phyloP scores from a whole-genome alignment of 495 filamentous ascomycete genomes.

The Tirmania nivea region DNA sequence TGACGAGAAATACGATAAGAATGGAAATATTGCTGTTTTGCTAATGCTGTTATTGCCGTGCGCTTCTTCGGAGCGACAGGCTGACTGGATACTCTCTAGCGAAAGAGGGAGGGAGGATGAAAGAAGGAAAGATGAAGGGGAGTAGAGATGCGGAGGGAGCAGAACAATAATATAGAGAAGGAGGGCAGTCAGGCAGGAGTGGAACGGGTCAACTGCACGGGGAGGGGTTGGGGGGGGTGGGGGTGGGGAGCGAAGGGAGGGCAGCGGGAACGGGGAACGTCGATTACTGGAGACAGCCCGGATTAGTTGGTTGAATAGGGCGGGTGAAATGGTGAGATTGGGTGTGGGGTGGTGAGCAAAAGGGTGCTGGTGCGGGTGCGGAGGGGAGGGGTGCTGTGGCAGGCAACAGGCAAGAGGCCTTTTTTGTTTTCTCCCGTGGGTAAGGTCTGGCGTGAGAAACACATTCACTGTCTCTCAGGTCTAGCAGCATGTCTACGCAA shows the following conservation, averaged over 20 bases:
- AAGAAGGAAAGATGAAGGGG: constrained; percentile 2
- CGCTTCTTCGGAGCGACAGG: neutral
- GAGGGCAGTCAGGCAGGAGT: constrained; percentile 16
- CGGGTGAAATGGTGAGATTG: too few species aligned
- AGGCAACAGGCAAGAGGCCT: neutral
- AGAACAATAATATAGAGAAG: constrained; percentile 25
- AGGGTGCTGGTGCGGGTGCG: constrained; percentile 2
- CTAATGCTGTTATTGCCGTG: constrained; percentile 5
- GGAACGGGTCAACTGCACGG: too few species aligned
- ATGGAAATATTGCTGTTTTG: constrained; percentile 4
- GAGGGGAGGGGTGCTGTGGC: constrained; percentile 9
- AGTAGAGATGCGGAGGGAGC: constrained; percentile 13
- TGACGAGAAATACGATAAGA: constrained; percentile 16
- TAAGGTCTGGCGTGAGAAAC: too few species aligned
- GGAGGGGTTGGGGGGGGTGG: too few species aligned
- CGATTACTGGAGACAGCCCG: too few species aligned
- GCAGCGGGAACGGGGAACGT: too few species aligned
- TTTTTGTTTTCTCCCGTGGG: too few species aligned
- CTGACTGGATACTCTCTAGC: neutral
- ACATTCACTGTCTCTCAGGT: too few species aligned
- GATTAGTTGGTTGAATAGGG: too few species aligned
- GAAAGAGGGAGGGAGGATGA: constrained; percentile 5
- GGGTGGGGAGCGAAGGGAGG: too few species aligned
- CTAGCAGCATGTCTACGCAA: too few species aligned
- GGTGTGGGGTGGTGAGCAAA: too few species aligned